Percentiles rank a stretch among this genome's conserved stretches.
phyloP scores from a whole-genome alignment of 495 filamentous ascomycete genomes.

The Talaromyces trachyspermus region DNA sequence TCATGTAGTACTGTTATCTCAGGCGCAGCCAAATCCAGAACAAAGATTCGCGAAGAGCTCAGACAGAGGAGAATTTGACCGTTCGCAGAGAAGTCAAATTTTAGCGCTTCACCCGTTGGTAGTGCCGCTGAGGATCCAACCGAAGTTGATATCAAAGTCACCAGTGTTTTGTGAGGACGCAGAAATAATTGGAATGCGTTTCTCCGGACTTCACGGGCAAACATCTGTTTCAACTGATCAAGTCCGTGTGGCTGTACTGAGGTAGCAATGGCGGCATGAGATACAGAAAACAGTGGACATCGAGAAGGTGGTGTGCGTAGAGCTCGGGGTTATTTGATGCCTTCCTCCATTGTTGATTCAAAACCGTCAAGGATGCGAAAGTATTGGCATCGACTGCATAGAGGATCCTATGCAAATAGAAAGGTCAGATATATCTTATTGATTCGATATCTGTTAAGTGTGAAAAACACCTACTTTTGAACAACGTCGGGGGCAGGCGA shows the following conservation, averaged over 20 bases:
- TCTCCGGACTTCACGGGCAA: constrained; percentile 62
- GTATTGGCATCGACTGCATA: constrained; percentile 65
- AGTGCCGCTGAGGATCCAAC: constrained; percentile 74
- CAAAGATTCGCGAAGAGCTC: constrained; percentile 79
- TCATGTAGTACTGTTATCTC: constrained; percentile 61
- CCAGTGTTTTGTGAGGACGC: constrained; percentile 57
- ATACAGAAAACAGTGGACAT: constrained; percentile 61
- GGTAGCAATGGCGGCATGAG: constrained; percentile 36
- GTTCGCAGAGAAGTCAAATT: constrained; percentile 69
- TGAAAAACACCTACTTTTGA: constrained; percentile 10
- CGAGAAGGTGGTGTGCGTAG: constrained; percentile 68
- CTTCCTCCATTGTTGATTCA: constrained; percentile 70
- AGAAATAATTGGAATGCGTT: constrained; percentile 77
- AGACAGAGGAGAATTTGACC: constrained; percentile 70
- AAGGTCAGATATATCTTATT: neutral
- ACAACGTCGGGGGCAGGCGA: constrained; percentile 23
- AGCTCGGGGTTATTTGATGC: constrained; percentile 64
- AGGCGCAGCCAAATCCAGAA: constrained; percentile 56
- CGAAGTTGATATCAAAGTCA: constrained; percentile 74
- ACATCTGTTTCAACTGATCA: constrained; percentile 54
- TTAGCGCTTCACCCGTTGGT: constrained; percentile 78
- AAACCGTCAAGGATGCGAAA: constrained; percentile 75
- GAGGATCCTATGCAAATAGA: constrained; percentile 54
- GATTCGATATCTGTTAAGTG: neutral
- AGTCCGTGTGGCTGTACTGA: constrained; percentile 47